Evolutionary conservation across 1,139 yeast species (phyloP).

Genomic region (Kodamaea plutei): DNA sequence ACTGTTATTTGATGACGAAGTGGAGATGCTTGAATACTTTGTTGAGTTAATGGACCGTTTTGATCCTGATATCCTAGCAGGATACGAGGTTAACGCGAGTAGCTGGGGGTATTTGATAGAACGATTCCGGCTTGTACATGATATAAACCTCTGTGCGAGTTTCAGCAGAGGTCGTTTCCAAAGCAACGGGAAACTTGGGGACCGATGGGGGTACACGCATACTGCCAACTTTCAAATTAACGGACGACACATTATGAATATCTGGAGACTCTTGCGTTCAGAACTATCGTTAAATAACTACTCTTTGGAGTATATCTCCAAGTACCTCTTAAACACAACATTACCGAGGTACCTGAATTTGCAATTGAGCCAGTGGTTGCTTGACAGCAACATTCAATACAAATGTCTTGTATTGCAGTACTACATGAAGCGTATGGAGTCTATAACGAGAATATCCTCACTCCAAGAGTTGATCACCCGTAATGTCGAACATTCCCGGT

Average conservation of each 20-base stretch:
- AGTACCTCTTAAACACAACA: constrained; percentile 60
- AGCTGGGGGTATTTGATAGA: constrained; percentile 92
- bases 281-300: constrained; percentile 65
- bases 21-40: constrained; percentile 51
- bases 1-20: constrained; percentile 43
- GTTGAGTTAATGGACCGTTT: constrained; percentile 51
- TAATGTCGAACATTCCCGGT: constrained; percentile 78
- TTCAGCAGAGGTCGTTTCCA: constrained; percentile 44
- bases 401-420: constrained; percentile 45
- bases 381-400: constrained; percentile 20
- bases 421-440: constrained; percentile 45
- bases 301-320: constrained; percentile 72
- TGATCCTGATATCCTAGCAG: constrained; percentile 87
- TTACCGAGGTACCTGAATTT: constrained; percentile 57
- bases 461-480: constrained; percentile 64
- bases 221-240: constrained; percentile 64
- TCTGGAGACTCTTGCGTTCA: constrained; percentile 73
- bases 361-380: constrained; percentile 52
- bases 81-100: constrained; percentile 72
- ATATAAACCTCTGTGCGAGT: constrained; percentile 47
- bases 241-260: constrained; percentile 79
- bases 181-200: constrained; percentile 54
- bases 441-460: constrained; percentile 46
- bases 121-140: constrained; percentile 45
- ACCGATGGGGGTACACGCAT: constrained; percentile 80